phyloP scores from a whole-genome alignment of 495 filamentous ascomycete species.

The Ascobolus immersus region DNA sequence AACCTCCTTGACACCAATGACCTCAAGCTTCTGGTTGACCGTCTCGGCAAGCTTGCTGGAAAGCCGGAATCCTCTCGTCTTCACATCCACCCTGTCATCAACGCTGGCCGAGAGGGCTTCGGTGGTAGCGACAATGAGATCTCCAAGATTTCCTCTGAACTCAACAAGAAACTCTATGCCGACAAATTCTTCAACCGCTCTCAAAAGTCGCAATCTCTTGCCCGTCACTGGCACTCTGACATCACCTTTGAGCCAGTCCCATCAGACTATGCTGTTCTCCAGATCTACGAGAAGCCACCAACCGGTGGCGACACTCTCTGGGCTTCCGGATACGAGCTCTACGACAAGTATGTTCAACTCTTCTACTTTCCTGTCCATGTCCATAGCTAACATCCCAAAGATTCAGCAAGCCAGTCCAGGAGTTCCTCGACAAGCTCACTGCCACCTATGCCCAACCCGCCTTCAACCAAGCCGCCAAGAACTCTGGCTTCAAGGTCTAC shows the following conservation, averaged over 20 bases:
- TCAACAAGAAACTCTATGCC: conserved; percentile 34
- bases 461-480: conserved; percentile 30
- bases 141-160: conserved; percentile 39
- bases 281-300: conserved; percentile 33
- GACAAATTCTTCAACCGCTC: neutral
- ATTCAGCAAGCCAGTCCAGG: conserved; percentile 34
- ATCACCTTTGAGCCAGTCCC: conserved; percentile 43
- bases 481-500: conserved; percentile 31
- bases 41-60: conserved; percentile 38
- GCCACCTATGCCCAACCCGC: conserved; percentile 36
- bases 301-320: conserved; percentile 38
- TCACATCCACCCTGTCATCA: conserved; percentile 45
- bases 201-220: conserved; percentile 9
- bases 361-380: no score
- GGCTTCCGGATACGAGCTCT: conserved; percentile 12
- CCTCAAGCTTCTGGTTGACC: conserved; percentile 40
- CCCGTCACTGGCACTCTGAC: conserved; percentile 31
- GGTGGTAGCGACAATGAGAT: conserved; percentile 43
- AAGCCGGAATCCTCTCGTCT: conserved; percentile 37
- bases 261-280: conserved; percentile 36
- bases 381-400: no score
- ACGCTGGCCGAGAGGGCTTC: conserved; percentile 31
- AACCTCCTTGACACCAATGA: conserved; percentile 31
- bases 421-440: conserved; percentile 42
- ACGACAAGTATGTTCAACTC: conserved; percentile 46